phyloP scores from a whole-genome alignment of 148 eudicot species.

The Diospyros lotus region DNA sequence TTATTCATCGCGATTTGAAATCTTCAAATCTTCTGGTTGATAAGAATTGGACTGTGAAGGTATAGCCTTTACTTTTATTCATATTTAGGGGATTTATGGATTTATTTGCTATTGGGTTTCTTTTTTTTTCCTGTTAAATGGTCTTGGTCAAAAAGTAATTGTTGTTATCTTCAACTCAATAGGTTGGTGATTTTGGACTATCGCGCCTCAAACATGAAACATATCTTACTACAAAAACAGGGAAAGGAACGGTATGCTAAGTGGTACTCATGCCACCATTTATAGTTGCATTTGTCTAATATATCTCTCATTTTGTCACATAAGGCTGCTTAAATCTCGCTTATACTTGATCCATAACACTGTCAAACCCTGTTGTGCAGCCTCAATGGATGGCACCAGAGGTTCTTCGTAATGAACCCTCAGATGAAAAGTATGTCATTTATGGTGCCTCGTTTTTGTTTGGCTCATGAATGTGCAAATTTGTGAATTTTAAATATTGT shows the following conservation, averaged over 20 bases:
- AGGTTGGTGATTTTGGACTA: slow-evolving; percentile 98
- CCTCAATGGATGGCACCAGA: slow-evolving; percentile 99
- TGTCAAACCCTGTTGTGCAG: slow-evolving; percentile 31
- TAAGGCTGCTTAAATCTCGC: background rate
- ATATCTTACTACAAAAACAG: slow-evolving; percentile 68
- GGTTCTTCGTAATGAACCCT: slow-evolving; percentile 90
- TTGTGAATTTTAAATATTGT: slow-evolving; percentile 5
- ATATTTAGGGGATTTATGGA: background rate
- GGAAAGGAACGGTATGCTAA: slow-evolving; percentile 86
- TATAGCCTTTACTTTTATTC: slow-evolving; percentile 21
- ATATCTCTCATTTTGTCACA: background rate
- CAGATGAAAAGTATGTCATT: slow-evolving; percentile 82
- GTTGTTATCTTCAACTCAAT: slow-evolving; percentile 11
- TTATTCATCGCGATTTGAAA: slow-evolving; percentile 92
- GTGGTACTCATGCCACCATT: slow-evolving; percentile 1
- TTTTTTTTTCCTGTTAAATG: background rate
- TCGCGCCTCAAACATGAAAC: slow-evolving; percentile 89
- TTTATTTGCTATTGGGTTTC: background rate
- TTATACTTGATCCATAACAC: background rate
- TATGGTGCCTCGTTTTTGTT: background rate
- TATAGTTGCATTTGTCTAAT: background rate
- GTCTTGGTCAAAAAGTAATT: background rate
- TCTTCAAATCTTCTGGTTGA: slow-evolving; percentile 96
- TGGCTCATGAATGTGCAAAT: background rate
- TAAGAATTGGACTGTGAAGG: slow-evolving; percentile 98